A percentile compares a stretch with the other conserved stretches of the same genome.
Evolutionary conservation across 345 rosid species (phyloP).

Genomic region (Salix suchowensis): DNA sequence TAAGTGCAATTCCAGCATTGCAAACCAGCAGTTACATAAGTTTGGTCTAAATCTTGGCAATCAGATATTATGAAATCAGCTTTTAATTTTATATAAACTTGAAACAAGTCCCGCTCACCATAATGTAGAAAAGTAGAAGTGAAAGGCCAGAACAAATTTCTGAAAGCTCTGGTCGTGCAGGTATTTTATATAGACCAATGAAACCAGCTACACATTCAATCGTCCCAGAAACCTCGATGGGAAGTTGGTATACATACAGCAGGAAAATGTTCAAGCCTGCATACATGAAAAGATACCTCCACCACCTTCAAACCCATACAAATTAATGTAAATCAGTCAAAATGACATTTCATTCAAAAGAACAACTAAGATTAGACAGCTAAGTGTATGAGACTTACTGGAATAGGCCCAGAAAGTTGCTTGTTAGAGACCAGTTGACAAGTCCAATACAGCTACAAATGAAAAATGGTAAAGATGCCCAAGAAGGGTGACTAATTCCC

Average conservation of each 20-base stretch:
- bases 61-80: too few relatives aligned
- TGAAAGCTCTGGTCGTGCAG: constrained; percentile 37
- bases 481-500: constrained; percentile 54
- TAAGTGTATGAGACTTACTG: constrained; percentile 26
- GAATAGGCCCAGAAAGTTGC: constrained; percentile 50
- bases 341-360: neutral
- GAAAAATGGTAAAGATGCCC: constrained; percentile 57
- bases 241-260: constrained; percentile 47
- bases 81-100: neutral
- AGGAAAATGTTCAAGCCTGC: constrained; percentile 46
- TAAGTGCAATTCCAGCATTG: neutral
- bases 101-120: constrained; percentile 30
- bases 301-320: constrained; percentile 40
- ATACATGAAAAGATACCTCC: constrained; percentile 44
- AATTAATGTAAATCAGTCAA: constrained; percentile 12
- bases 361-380: neutral
- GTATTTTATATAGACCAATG: constrained; percentile 45
- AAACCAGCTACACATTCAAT: constrained; percentile 28
- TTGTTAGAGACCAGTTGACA: constrained; percentile 50
- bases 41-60: too few relatives aligned
- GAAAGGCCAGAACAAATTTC: constrained; percentile 44
- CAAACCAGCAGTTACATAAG: neutral
- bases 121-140: constrained; percentile 40
- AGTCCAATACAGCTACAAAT: constrained; percentile 49
- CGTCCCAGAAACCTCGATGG: constrained; percentile 27